These are phyloP conservation scores for Chaetomiaceae sp. DNA, from an alignment of 2,329 filamentous ascomycete genomes.

Conservation along the genomic window DNA sequence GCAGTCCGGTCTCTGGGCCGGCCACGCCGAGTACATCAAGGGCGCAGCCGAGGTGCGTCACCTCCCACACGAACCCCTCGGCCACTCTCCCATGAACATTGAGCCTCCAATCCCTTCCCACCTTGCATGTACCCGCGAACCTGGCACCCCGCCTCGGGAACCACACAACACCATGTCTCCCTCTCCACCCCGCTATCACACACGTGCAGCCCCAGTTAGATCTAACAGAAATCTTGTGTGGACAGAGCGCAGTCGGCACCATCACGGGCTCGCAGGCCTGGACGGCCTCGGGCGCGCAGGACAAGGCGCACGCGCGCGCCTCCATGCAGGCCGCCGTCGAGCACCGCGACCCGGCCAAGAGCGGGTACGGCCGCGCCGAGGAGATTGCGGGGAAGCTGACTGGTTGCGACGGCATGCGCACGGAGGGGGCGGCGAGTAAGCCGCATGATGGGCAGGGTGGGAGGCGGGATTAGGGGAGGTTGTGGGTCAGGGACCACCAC, in stretches of 20 bases:
- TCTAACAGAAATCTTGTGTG: background rate
- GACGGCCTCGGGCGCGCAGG: conserved; percentile 57
- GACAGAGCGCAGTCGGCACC: conserved; percentile 45
- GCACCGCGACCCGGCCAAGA: conserved; percentile 44
- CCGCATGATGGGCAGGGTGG: no score
- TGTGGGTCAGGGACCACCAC: no score
- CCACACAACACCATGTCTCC: background rate
- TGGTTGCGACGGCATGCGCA: conserved; percentile 65
- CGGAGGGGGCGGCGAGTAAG: conserved; percentile 49
- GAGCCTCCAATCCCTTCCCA: background rate
- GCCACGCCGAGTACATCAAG: conserved; percentile 63
- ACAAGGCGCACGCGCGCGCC: conserved; percentile 56
- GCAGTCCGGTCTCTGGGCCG: conserved; percentile 54
- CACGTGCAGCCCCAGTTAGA: no score
- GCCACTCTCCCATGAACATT: background rate
- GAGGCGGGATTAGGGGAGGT: no score
- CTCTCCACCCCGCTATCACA: background rate
- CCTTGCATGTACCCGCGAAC: background rate
- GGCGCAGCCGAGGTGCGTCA: conserved; percentile 55
- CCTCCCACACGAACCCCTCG: background rate
- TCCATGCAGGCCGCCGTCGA: conserved; percentile 57
- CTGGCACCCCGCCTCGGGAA: background rate
- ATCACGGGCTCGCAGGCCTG: conserved; percentile 57
- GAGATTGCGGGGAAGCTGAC: conserved; percentile 57
- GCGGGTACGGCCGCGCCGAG: conserved; percentile 58